Conservation (phyloP, 1,139 yeast species). For the Hansenula lynferdii region DNA sequence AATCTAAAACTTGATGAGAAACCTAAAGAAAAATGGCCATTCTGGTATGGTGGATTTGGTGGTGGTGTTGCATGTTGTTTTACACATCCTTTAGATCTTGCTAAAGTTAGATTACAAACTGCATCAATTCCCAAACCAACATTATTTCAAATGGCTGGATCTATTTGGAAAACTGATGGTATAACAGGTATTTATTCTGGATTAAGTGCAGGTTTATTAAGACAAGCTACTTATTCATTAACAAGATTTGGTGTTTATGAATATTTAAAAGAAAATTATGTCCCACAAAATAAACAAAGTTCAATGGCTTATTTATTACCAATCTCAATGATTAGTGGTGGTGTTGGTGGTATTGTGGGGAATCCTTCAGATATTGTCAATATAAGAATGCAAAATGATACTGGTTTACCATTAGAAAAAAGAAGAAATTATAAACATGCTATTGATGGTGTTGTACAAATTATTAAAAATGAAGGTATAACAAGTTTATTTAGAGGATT, state of each 20-base stretch:
- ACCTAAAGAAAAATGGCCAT: conserved; percentile 31
- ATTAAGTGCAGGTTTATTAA: conserved; percentile 70
- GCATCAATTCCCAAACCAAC: conserved; percentile 61
- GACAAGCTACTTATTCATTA: conserved; percentile 88
- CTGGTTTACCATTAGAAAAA: conserved; percentile 56
- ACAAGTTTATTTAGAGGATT: conserved; percentile 68
- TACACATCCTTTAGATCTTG: conserved; percentile 73
- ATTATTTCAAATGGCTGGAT: conserved; percentile 53
- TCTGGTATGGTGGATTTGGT: conserved; percentile 65
- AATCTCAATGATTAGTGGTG: conserved; percentile 80
- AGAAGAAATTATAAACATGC: conserved; percentile 79
- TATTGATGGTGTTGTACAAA: conserved; percentile 63
- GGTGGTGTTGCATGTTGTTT: conserved; percentile 61
- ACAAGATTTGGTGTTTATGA: conserved; percentile 85
- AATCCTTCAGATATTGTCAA: conserved; percentile 88
- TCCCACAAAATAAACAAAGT: conserved; percentile 29
- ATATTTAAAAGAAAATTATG: conserved; percentile 53
- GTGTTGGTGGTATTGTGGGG: conserved; percentile 78
- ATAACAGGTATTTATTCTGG: conserved; percentile 70
- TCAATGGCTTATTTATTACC: conserved; percentile 46
- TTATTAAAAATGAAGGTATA: conserved; percentile 57
- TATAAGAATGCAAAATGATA: conserved; percentile 89
- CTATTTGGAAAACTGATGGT: conserved; percentile 63
- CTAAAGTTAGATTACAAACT: conserved; percentile 81
- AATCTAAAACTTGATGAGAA: conserved; percentile 1